Conservation (phyloP, 352 stramenopile genomes). For the Saprolegnia diclina region DNA sequence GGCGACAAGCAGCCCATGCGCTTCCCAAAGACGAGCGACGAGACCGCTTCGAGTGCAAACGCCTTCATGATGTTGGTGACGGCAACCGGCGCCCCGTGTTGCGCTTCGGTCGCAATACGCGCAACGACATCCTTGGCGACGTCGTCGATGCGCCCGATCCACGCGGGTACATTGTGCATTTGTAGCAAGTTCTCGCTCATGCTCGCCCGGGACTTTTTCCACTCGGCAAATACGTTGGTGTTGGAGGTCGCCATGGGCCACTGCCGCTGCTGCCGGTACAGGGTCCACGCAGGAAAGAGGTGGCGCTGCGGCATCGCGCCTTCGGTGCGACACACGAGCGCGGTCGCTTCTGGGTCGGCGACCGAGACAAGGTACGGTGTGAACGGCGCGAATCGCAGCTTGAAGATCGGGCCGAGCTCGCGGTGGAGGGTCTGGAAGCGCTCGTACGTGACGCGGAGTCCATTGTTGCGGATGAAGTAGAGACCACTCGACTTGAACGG, state of each 20-base stretch:
- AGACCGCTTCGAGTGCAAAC: not conserved
- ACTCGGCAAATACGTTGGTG: not conserved
- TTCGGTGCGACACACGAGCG: not conserved
- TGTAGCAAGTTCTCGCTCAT: not conserved
- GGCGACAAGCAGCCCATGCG: not conserved
- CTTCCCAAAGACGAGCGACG: not conserved
- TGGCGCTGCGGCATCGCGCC: not conserved
- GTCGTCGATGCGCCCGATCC: not conserved
- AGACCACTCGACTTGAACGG: not conserved
- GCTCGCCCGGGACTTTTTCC: not conserved
- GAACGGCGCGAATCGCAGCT: not conserved
- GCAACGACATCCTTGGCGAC: not conserved
- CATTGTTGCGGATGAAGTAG: not conserved
- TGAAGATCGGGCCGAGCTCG: not conserved
- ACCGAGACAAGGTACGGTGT: not conserved
- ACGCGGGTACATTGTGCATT: not conserved
- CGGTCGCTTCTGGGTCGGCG: not conserved
- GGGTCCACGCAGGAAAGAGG: not conserved
- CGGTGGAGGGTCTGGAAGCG: not conserved
- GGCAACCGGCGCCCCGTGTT: not conserved
- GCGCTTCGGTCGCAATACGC: not conserved
- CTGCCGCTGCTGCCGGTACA: not conserved
- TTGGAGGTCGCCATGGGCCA: not conserved
- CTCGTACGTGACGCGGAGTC: not conserved
- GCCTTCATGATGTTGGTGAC: not conserved